Conservation (phyloP, 225 moss, liverwort and hornwort genomes). For the Thuidium tamariscinum region DNA sequence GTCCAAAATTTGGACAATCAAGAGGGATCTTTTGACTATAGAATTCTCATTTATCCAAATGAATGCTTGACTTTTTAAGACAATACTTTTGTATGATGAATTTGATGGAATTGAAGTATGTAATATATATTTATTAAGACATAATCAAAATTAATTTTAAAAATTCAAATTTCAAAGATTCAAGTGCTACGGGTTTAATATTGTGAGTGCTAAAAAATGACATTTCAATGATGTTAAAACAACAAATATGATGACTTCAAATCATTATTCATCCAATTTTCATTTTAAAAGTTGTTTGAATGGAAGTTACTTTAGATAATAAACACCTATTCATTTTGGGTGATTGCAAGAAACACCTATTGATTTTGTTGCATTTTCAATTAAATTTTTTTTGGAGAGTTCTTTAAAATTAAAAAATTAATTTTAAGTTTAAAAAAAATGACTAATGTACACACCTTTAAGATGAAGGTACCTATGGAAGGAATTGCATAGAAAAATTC, state of each 20-base stretch:
- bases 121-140: not conserved
- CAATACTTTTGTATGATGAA: not conserved
- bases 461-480: no score
- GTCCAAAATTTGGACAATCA: rapidly evolving
- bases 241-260: not conserved
- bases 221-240: not conserved
- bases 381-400: no score
- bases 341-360: no score
- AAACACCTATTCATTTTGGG: no score
- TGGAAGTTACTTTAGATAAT: not conserved
- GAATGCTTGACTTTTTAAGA: not conserved
- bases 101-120: not conserved
- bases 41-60: not conserved
- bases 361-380: no score
- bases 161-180: not conserved
- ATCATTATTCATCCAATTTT: not conserved
- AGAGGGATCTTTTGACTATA: rapidly evolving
- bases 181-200: rapidly evolving
- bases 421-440: no score
- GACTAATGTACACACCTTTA: no score
- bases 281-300: not conserved
- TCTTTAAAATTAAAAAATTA: no score
- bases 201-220: rapidly evolving
- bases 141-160: not conserved
- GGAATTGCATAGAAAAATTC: no score